Evolutionary conservation across 2,329 filamentous ascomycete genomes (phyloP).

Genomic region (Didymosphaeria variabile): DNA sequence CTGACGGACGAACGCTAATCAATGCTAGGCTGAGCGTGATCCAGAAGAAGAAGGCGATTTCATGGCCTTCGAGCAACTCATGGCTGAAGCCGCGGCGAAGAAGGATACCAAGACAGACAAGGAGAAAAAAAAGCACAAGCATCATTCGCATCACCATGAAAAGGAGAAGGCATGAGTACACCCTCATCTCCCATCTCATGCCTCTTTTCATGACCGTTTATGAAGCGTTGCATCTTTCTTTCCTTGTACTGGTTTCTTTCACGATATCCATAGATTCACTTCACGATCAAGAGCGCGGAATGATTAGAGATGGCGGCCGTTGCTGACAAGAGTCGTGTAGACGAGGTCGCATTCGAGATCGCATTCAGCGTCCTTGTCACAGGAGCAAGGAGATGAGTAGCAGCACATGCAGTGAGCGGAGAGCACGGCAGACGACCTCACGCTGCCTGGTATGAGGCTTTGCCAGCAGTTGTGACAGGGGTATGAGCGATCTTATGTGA

Average conservation of each 20-base stretch:
- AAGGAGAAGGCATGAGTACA: constrained; percentile 32
- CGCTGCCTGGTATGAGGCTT: neutral
- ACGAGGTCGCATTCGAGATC: neutral
- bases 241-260: constrained; percentile 23
- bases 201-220: neutral
- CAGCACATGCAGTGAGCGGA: neutral
- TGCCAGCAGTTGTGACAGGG: neutral
- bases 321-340: neutral
- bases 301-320: neutral
- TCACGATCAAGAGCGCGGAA: constrained; percentile 7
- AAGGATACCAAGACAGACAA: constrained; percentile 82
- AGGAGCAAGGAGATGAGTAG: neutral
- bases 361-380: neutral
- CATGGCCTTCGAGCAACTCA: constrained; percentile 97
- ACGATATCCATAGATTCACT: constrained; percentile 44
- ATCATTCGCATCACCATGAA: constrained; percentile 34
- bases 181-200: constrained; percentile 1
- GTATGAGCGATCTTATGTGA: neutral
- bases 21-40: constrained; percentile 77
- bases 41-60: constrained; percentile 98
- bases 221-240: constrained; percentile 1
- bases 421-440: neutral
- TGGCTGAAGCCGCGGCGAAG: constrained; percentile 95
- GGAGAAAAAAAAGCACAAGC: constrained; percentile 49
- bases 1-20: constrained; percentile 15